Conservation (phyloP, 352 stramenopile genomes). For the Detonula confervacea region DNA sequence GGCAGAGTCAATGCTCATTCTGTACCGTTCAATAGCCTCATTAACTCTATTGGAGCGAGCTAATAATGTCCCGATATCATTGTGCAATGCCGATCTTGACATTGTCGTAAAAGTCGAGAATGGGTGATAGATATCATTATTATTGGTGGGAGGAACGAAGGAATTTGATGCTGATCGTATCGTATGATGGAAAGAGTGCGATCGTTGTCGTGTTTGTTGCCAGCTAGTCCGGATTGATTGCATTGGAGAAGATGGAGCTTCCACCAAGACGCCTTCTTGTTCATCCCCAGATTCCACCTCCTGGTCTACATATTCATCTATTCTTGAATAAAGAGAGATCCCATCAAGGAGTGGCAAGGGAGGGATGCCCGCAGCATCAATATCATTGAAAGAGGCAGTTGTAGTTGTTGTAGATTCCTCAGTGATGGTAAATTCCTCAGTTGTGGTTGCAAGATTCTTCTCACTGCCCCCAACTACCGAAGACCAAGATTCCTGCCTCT, state of each 20-base stretch:
- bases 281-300: neutral
- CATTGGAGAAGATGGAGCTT: neutral
- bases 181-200: neutral
- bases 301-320: neutral
- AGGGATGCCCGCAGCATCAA: neutral
- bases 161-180: neutral
- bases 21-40: conserved; percentile 39
- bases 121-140: neutral
- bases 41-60: conserved; percentile 34
- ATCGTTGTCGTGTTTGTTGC: neutral
- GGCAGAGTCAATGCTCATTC: conserved; percentile 33
- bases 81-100: conserved; percentile 41
- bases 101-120: conserved; percentile 9
- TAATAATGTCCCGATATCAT: conserved; percentile 55
- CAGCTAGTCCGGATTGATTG: neutral
- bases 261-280: neutral
- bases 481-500: neutral
- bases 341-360: neutral
- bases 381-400: neutral
- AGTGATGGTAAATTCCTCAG: too few relatives aligned
- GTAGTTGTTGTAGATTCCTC: neutral
- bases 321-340: neutral
- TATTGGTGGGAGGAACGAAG: neutral
- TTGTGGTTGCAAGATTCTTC: neutral
- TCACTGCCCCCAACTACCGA: neutral